These are phyloP conservation scores for Ceratobasidium sp. DNA, from an alignment of 1,284 basidiomycete genomes.

Conservation along the genomic window DNA sequence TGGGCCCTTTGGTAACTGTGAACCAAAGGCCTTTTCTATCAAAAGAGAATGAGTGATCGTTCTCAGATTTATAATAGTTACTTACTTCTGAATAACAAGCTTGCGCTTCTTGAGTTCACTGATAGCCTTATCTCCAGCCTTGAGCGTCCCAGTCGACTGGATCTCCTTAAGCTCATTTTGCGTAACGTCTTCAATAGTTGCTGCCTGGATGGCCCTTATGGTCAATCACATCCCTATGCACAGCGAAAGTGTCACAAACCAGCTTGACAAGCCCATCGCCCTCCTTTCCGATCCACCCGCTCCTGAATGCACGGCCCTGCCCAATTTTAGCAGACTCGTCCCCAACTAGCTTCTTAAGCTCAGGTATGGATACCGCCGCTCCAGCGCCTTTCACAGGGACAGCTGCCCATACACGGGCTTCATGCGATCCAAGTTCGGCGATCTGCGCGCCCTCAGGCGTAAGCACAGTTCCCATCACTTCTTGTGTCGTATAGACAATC, in stretches of 20 bases:
- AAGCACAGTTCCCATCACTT: constrained; percentile 75
- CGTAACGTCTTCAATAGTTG: constrained; percentile 77
- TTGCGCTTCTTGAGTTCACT: constrained; percentile 94
- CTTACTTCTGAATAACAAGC: constrained; percentile 76
- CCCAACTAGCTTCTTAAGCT: constrained; percentile 80
- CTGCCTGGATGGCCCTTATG: constrained; percentile 57
- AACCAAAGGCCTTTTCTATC: constrained; percentile 95
- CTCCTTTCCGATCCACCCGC: constrained; percentile 95
- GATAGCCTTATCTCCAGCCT: constrained; percentile 79
- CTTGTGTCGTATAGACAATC: constrained; percentile 84
- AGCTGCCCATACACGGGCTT: constrained; percentile 91
- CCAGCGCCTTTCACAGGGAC: constrained; percentile 77
- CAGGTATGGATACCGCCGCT: constrained; percentile 68
- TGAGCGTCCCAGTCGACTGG: constrained; percentile 73
- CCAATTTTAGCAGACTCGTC: constrained; percentile 88
- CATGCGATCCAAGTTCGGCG: constrained; percentile 86
- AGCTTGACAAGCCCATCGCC: constrained; percentile 87
- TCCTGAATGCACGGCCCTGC: constrained; percentile 96
- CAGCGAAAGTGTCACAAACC: constrained; percentile 61
- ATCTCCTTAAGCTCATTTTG: constrained; percentile 81
- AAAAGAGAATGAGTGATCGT: constrained; percentile 37
- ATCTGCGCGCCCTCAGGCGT: constrained; percentile 87
- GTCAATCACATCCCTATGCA: constrained; percentile 42
- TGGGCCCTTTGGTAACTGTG: constrained; percentile 83
- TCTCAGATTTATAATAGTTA: constrained; percentile 22